Percentiles rank a stretch among this genome's conserved stretches.
These are phyloP conservation scores for Dioszegia aurantiaca DNA, from an alignment of 768 basidiomycete species.

Conservation along the genomic window DNA sequence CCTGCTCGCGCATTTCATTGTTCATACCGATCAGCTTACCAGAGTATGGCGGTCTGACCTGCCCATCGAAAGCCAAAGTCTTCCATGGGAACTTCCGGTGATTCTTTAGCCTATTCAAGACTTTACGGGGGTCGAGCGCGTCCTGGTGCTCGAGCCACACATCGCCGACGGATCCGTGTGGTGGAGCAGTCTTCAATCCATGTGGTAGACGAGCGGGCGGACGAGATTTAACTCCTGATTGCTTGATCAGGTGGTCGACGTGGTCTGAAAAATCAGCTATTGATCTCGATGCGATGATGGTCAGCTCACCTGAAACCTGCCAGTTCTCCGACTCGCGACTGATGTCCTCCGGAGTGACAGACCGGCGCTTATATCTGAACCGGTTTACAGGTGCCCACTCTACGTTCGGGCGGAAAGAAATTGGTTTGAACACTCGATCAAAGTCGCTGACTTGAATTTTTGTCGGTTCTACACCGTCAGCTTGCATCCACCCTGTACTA, in stretches of 20 bases:
- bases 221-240: background rate
- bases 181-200: conserved; percentile 37
- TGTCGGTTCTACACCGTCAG: conserved; percentile 11
- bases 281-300: background rate
- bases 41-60: conserved; percentile 85
- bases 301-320: conserved; percentile 2
- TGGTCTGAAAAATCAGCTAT: conserved; percentile 7
- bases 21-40: conserved; percentile 54
- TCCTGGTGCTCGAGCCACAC: conserved; percentile 57
- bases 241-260: background rate
- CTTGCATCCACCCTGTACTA: background rate
- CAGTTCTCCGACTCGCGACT: background rate
- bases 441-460: conserved; percentile 34
- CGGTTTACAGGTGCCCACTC: conserved; percentile 41
- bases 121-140: conserved; percentile 63
- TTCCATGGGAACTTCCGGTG: conserved; percentile 69
- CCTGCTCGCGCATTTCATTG: background rate
- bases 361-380: conserved; percentile 8
- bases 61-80: conserved; percentile 75
- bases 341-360: conserved; percentile 2
- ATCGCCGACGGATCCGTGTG: conserved; percentile 33
- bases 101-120: conserved; percentile 64
- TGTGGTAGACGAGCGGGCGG: conserved; percentile 11
- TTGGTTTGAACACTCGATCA: conserved; percentile 34
- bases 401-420: conserved; percentile 31